Conservation (phyloP, 2,329 filamentous ascomycete species). For the Cladosporium sp. region DNA sequence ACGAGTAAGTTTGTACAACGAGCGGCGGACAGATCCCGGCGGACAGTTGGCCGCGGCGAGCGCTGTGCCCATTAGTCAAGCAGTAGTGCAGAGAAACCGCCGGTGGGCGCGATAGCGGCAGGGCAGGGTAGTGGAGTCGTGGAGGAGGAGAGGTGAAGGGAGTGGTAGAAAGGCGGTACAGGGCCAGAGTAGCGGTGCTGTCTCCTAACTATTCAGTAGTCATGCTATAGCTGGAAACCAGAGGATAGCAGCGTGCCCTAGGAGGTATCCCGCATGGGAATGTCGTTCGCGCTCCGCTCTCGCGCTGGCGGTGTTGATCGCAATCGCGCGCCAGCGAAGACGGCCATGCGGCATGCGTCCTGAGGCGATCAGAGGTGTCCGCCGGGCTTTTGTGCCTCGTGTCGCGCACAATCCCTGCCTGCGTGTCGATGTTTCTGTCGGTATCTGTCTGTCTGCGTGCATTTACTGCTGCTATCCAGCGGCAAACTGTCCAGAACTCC, state of each 20-base stretch:
- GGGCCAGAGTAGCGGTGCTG: background rate
- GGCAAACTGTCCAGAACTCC: no score
- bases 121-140: background rate
- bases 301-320: background rate
- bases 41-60: background rate
- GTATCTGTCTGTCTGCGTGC: no score
- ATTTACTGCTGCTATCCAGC: no score
- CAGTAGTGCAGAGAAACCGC: background rate
- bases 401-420: background rate
- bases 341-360: no score
- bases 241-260: no score
- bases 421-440: no score
- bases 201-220: no score
- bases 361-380: background rate
- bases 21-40: background rate
- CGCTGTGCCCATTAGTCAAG: background rate
- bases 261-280: no score
- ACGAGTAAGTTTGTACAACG: background rate
- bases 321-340: background rate
- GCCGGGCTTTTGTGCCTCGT: background rate
- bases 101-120: background rate
- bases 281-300: background rate
- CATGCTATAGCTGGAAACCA: no score
- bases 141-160: background rate
- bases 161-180: background rate